Percentiles rank a stretch among this genome's conserved stretches.
These are phyloP conservation scores for Deinandra increscens DNA, from an alignment of 129 eudicot species.

Conservation along the genomic window DNA sequence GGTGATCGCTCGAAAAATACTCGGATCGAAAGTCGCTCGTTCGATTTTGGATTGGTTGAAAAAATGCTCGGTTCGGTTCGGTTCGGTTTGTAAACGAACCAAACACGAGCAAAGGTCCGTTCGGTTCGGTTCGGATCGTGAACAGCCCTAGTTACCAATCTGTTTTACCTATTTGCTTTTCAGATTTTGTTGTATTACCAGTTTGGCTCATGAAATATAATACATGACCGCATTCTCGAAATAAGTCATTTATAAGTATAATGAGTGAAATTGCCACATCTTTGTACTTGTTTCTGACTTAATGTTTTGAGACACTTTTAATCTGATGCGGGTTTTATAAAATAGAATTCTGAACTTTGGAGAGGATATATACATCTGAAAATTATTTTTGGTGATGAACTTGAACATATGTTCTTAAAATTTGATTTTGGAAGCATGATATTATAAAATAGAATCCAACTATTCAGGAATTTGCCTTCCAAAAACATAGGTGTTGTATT, in stretches of 20 bases:
- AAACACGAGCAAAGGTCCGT: no score
- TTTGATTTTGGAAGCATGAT: neutral
- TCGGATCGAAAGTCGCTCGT: no score
- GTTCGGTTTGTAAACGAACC: no score
- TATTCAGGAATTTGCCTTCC: no score
- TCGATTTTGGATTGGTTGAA: no score
- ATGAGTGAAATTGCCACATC: neutral
- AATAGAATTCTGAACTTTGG: neutral
- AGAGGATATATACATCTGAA: neutral
- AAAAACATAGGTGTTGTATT: no score
- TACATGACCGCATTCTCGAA: neutral
- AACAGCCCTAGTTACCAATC: no score
- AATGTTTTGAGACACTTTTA: neutral
- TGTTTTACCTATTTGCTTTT: neutral
- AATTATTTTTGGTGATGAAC: neutral
- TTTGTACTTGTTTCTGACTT: neutral
- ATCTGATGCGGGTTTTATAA: neutral
- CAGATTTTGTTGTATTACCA: neutral
- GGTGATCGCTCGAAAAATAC: no score
- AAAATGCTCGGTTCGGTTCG: no score
- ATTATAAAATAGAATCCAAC: neutral
- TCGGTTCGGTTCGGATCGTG: no score
- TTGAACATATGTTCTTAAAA: neutral
- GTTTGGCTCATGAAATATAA: neutral
- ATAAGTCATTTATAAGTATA: neutral